Evolutionary conservation across 2,329 filamentous ascomycete genomes (phyloP).

Genomic region (Nigrospora sphaerica): DNA sequence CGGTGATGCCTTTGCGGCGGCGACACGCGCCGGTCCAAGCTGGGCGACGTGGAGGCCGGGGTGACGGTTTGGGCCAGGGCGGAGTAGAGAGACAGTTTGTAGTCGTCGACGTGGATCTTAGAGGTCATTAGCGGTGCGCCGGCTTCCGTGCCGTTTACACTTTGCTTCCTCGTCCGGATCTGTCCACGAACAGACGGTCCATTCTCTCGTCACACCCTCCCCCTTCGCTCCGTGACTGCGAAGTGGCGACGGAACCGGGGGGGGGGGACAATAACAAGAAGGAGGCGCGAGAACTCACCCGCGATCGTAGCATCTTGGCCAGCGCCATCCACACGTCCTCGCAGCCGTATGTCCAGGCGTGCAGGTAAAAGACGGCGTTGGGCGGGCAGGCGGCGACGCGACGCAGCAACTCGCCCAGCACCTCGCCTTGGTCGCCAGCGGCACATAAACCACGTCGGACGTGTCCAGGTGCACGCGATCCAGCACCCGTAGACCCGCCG

Average conservation of each 20-base stretch:
- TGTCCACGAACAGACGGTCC: no score
- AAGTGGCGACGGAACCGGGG: no score
- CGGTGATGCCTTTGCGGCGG: constrained; percentile 20
- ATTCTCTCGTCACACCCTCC: no score
- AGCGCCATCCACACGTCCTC: constrained; percentile 88
- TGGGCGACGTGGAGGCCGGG: constrained; percentile 28
- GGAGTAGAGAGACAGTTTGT: constrained; percentile 67
- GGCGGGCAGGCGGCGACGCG: constrained; percentile 62
- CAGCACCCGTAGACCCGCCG: constrained; percentile 55
- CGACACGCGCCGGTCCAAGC: constrained; percentile 13
- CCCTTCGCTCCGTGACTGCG: no score
- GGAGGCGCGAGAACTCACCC: constrained; percentile 30
- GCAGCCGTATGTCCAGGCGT: constrained; percentile 89
- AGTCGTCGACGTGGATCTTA: constrained; percentile 74
- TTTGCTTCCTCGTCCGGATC: no score
- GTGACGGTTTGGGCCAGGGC: constrained; percentile 45
- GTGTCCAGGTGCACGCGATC: constrained; percentile 88
- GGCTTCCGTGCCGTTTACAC: not conserved
- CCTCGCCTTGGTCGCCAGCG: constrained; percentile 63
- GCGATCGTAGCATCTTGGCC: constrained; percentile 59
- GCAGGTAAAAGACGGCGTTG: constrained; percentile 75
- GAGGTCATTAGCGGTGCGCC: constrained; percentile 3
- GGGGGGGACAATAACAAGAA: not conserved
- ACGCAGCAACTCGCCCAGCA: constrained; percentile 63
- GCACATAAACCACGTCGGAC: constrained; percentile 51